These are phyloP conservation scores for Plectosphaerella plurivora DNA, from an alignment of 2,329 filamentous ascomycete species.

Conservation along the genomic window DNA sequence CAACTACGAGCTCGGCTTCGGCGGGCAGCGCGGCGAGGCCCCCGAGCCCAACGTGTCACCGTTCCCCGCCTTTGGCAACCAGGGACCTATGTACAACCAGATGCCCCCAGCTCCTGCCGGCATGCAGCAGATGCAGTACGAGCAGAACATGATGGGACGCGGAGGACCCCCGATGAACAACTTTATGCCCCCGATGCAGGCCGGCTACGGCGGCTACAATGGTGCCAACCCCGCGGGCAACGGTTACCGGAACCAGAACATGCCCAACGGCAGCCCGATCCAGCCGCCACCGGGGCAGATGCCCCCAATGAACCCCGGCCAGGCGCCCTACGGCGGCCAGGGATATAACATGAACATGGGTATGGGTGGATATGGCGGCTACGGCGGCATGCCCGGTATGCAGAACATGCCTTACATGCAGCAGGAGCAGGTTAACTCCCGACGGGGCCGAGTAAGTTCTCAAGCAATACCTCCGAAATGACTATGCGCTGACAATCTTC, in stretches of 20 bases:
- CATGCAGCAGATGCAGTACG: constrained; percentile 51
- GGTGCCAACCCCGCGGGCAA: constrained; percentile 45
- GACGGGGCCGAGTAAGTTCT: constrained; percentile 54
- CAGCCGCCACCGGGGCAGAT: constrained; percentile 37
- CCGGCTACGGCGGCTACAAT: constrained; percentile 50
- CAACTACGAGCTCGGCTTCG: constrained; percentile 46
- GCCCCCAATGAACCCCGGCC: constrained; percentile 35
- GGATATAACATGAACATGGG: constrained; percentile 45
- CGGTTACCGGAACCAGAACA: constrained; percentile 49
- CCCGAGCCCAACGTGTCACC: constrained; percentile 44
- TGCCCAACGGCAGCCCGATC: constrained; percentile 47
- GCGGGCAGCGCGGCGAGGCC: constrained; percentile 47
- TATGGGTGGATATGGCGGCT: constrained; percentile 35
- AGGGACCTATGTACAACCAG: constrained; percentile 48
- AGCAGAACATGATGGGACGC: constrained; percentile 53
- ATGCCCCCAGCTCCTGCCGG: constrained; percentile 40
- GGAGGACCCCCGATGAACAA: constrained; percentile 50
- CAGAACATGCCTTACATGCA: constrained; percentile 49
- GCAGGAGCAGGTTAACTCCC: constrained; percentile 50
- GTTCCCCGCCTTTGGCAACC: constrained; percentile 47
- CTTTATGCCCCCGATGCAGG: constrained; percentile 53
- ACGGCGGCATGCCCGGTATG: constrained; percentile 22
- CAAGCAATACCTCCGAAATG: not conserved
- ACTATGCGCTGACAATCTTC: constrained; percentile 1
- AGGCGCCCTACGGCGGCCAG: constrained; percentile 38